Evolutionary conservation across 805 yeast genomes (phyloP), one percentile per base, ranked within the genome.

Genomic region (Kodamaea kaohsiungensis): DNA sequence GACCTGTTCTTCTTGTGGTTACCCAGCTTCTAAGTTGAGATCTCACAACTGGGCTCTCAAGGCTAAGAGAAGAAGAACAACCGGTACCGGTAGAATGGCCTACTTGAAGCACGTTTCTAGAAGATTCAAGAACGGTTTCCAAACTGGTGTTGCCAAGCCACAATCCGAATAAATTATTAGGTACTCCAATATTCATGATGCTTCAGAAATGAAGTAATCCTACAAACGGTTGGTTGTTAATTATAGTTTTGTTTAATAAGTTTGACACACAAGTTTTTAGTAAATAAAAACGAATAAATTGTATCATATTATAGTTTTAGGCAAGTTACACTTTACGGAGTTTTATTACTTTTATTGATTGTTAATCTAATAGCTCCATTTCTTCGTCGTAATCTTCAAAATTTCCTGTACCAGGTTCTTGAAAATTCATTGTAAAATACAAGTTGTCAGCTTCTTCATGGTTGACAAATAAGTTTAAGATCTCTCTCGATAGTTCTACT

Each of bases 51-150:
- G 99, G 99, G 97, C 96, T 80, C 81, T 82, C 68, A 95, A 95
- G 89, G 97, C 98, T 76, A 90, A 92, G 88, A 91, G 99, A 91
- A 91, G 99, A 90, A 88, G 89, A 81, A 95, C 99, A 69, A 92
- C 98, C 70, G 99, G 99, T 86, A 87, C 98, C 79, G 99, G 99
- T 83, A 96, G 99, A 85, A 90, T 91, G 96, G 84, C 92, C 79
- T 85, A 93, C 91, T 87, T 95, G 81, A 95, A 93, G 86, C 87
- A 86, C 81, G 96, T 95, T 71, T 82, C 95, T 69, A 92, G 98
- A 87, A 90, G 91, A 85, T 93, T 93, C 89, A 90, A 92, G 89
- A 93, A 93, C 87, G 96, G 91, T 78, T 95, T 95, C 97, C 97
- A 90, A 81, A 77, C 96, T 71, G 90, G 91, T 78, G 83, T 79